Percentiles rank a stretch among this genome's conserved stretches.
Conservation (phyloP, 164 flowering plant genomes). For the Magnolia officinalis region DNA sequence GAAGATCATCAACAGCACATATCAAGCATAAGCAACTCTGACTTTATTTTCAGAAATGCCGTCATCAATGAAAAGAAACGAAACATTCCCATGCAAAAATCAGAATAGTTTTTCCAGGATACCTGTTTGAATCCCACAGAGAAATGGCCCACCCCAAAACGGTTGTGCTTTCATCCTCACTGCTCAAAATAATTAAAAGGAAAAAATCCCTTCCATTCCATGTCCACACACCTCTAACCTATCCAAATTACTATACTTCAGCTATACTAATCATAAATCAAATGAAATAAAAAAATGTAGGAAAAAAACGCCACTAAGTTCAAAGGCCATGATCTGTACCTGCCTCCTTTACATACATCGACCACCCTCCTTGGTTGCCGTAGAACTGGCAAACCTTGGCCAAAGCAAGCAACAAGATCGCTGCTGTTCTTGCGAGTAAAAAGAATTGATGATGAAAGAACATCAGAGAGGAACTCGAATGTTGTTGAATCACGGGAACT, state of each 20-base stretch:
- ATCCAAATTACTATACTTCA: background rate
- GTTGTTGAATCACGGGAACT: constrained; percentile 45
- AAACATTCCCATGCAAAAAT: too few species aligned
- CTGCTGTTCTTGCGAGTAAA: background rate
- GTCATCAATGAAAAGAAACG: too few species aligned
- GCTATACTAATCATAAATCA: background rate
- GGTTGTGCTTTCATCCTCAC: background rate
- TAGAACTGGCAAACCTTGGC: background rate
- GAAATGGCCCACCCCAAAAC: background rate
- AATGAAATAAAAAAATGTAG: background rate
- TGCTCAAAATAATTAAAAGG: background rate
- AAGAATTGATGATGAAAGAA: background rate
- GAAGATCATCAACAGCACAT: too few species aligned
- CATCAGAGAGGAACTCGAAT: background rate
- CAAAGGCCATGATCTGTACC: background rate
- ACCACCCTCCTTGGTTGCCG: background rate
- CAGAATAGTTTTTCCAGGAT: too few species aligned
- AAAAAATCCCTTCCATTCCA: background rate
- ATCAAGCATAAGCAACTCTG: too few species aligned
- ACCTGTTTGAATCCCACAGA: background rate
- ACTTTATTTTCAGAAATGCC: too few species aligned
- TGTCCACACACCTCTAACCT: background rate
- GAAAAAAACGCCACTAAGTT: background rate
- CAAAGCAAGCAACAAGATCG: background rate
- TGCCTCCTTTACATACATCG: background rate